phyloP scores from a whole-genome alignment of 2,329 filamentous ascomycete genomes.

The Calonectria hawksworthii region DNA sequence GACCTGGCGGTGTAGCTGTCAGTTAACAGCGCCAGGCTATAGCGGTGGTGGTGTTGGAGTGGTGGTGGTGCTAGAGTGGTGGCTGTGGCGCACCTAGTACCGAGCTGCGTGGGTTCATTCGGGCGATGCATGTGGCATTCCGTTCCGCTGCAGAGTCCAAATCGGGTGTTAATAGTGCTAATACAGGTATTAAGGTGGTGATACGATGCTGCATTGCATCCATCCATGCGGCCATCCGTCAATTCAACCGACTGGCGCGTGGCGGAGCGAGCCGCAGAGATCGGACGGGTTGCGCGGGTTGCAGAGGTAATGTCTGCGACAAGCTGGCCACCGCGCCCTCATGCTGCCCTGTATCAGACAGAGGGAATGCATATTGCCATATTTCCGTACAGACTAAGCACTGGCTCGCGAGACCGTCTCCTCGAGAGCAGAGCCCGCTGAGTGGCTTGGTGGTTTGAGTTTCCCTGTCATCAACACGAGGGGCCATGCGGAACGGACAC shows the following conservation, averaged over 20 bases:
- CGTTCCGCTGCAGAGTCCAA: neutral
- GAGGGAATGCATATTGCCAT: neutral
- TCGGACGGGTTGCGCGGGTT: neutral
- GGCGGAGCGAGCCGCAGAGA: neutral
- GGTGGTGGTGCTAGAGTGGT: neutral
- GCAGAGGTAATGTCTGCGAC: neutral
- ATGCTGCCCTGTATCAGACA: neutral
- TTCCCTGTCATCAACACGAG: neutral
- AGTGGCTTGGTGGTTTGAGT: neutral
- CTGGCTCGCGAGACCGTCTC: no score
- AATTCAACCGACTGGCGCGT: neutral
- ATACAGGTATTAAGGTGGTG: neutral
- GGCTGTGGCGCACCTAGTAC: neutral
- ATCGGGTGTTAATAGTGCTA: neutral
- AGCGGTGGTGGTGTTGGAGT: no score
- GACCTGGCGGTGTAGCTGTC: neutral
- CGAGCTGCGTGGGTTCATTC: slow-evolving; percentile 5
- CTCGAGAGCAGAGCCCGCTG: neutral
- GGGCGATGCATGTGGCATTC: neutral
- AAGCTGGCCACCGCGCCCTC: neutral
- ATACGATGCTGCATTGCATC: neutral
- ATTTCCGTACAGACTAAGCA: no score
- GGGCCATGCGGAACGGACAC: neutral
- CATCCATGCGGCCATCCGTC: neutral
- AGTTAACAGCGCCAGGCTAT: neutral